These are phyloP conservation scores for Leishmania amazonensis DNA, from an alignment of 208 protist genomes.

Conservation along the genomic window DNA sequence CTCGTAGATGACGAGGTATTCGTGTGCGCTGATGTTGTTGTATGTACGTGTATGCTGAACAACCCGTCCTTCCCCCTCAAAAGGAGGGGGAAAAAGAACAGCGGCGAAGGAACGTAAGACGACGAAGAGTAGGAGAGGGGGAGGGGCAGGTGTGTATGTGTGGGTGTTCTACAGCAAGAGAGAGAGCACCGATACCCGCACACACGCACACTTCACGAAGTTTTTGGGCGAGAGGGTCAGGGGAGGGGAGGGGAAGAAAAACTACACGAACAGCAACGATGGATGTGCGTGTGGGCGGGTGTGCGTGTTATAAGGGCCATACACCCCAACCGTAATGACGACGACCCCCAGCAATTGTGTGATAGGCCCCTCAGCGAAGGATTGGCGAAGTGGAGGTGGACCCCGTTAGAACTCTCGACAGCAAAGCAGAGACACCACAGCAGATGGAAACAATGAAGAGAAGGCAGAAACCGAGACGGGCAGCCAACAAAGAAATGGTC, in stretches of 20 bases:
- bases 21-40: background rate
- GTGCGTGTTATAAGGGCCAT: background rate
- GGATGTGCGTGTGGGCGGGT: background rate
- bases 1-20: background rate
- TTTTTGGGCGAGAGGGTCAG: background rate
- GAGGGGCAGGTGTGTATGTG: background rate
- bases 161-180: background rate
- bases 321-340: background rate
- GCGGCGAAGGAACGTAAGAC: background rate
- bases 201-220: background rate
- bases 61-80: background rate
- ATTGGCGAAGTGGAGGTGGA: background rate
- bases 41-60: background rate
- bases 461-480: background rate
- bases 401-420: background rate
- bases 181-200: background rate
- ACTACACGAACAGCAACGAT: background rate
- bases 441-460: background rate
- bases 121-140: background rate
- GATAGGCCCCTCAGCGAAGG: background rate
- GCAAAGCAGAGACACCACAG: background rate
- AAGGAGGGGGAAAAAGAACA: background rate
- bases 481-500: background rate
- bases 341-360: background rate
- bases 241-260: background rate